Conservation (phyloP, 345 rosid genomes). For the Hirschfeldia incana region DNA sequence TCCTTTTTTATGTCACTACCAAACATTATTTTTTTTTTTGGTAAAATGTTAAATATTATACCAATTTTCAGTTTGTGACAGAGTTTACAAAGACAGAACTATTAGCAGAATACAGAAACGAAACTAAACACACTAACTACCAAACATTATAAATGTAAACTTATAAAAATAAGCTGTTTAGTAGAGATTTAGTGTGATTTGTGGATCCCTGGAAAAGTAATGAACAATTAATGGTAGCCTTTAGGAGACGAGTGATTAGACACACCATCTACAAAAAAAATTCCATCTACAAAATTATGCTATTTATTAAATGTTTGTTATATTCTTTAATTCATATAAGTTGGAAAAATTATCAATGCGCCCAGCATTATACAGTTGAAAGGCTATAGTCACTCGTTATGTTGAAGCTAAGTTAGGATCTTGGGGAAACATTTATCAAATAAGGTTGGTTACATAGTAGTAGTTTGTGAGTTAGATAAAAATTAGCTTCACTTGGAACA, state of each 20-base stretch:
- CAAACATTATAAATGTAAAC: slow-evolving; percentile 11
- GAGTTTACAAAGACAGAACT: too few species aligned
- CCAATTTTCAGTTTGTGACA: too few species aligned
- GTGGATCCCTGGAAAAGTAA: background rate
- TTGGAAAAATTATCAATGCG: background rate
- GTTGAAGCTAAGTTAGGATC: background rate
- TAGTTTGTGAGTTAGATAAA: background rate
- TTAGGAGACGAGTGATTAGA: background rate
- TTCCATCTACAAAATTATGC: slow-evolving; percentile 5
- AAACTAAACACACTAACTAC: too few species aligned
- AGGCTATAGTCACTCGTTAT: background rate
- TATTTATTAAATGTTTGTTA: slow-evolving; percentile 8
- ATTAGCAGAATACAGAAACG: too few species aligned
- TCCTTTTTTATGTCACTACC: background rate
- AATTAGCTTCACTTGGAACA: background rate
- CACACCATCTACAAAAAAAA: slow-evolving; percentile 1
- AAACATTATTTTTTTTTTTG: too few species aligned
- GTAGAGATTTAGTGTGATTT: slow-evolving; percentile 11
- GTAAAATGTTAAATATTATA: too few species aligned
- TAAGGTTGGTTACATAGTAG: background rate
- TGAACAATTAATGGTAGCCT: background rate
- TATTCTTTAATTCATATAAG: background rate
- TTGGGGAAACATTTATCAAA: background rate
- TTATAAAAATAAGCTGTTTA: slow-evolving; percentile 12
- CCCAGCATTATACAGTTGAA: background rate